Base-by-base conservation (phyloP, 129 eudicot species). In the Tanacetum coccineum region DNA sequence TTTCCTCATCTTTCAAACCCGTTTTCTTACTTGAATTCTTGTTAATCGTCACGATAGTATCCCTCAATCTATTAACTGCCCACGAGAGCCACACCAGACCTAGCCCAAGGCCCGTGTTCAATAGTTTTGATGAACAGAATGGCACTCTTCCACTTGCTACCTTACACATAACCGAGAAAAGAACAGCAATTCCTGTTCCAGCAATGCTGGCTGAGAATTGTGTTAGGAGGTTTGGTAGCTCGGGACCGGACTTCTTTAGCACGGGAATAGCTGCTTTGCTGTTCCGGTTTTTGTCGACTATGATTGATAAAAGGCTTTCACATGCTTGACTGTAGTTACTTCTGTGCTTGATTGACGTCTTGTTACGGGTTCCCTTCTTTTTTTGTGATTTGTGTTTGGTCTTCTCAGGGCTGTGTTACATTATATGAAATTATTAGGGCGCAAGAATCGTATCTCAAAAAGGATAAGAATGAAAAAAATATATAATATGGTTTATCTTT, bases 171-270 rank as follows among this genome's bases (percentile, higher is more conserved):
- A 86, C 86, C 2, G 92, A 86, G 74, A 88, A 81, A 13, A 88
- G 72, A 54, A 93, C 86, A 12, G 96, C 98, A n/a, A 93, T 77
- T 2, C 98, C 98, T 0, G 87, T 86, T 47, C 98, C 98, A 1
- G 98, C 95, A 51, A 93, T 88, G 82, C 83, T 88, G 68, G 98
- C 98, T 2, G 98, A 93, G 76, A 80, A 84, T n/a, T 86, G 95
- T 6, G 89, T 88, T 53, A 93, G 76, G 51, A 93, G 80, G 13
- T 76, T 80, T 6, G 90, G 91, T 36, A 93, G 70, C 70, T 84
- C 87, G 0, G 96, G 84, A 18, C 92, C 86, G 0, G 95, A 82
- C 67, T 84, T 88, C 82, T 84, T 93, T 69, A 93, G 64, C 28
- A 73, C 72, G 42, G 67, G 82, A 3, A 88, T 61, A 4, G 81